These are phyloP conservation scores for Ogataea sp. DNA, from an alignment of 805 yeast species.

Conservation along the genomic window DNA sequence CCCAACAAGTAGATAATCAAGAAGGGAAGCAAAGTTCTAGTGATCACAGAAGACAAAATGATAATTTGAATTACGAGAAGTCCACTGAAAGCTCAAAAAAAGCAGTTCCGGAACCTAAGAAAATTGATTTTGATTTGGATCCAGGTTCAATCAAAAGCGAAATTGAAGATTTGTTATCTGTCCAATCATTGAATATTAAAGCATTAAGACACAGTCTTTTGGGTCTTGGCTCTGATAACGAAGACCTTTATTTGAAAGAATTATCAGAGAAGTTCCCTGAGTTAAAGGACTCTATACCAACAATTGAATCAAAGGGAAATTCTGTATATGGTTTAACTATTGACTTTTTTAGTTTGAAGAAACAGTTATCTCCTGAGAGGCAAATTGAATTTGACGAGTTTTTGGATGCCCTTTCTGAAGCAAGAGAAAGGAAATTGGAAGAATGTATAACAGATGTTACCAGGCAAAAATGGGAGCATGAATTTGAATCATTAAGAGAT, in stretches of 20 bases:
- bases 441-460: constrained; percentile 78
- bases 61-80: not conserved
- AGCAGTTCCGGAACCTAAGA: too few species aligned
- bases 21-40: not conserved
- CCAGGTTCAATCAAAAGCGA: constrained; percentile 43
- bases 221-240: constrained; percentile 26
- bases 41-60: not conserved
- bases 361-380: constrained; percentile 38
- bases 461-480: constrained; percentile 80
- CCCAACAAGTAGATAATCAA: too few species aligned
- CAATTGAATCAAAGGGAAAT: constrained; percentile 9
- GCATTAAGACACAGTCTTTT: constrained; percentile 68
- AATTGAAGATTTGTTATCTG: constrained; percentile 47
- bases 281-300: not conserved
- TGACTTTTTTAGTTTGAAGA: constrained; percentile 64
- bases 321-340: constrained; percentile 16
- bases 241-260: not conserved
- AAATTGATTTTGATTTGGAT: constrained; percentile 8
- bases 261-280: not conserved
- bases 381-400: constrained; percentile 53
- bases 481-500: constrained; percentile 43
- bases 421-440: constrained; percentile 73
- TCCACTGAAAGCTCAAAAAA: not conserved
- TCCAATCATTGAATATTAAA: constrained; percentile 69
- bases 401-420: constrained; percentile 62